Evolutionary conservation across 163 green algal genomes (phyloP), one percentile per base, ranked within the genome.

Genomic region (Chlamydomonas reinhardtii): DNA sequence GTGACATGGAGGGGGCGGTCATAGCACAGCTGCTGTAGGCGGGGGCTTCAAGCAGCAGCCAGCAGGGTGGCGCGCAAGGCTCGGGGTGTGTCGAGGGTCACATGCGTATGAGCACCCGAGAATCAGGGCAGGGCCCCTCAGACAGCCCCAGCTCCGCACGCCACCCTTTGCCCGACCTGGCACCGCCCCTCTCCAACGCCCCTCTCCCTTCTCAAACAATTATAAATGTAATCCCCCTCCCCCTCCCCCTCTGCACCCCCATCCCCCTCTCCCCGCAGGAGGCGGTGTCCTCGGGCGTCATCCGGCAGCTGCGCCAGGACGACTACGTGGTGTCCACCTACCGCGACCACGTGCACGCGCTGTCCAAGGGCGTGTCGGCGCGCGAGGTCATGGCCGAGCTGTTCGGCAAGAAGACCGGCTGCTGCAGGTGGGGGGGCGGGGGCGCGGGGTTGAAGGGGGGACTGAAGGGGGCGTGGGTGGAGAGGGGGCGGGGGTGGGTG

Each of bases 281-380:
- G 80, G 87, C 90, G 24, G 90, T 91, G 56, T 89, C 77, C 39
- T 71, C 79, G 15, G 87, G 86, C 52, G 84, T 96, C 31, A 95
- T 96, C 86, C 85, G 90, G 9, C 79, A 92, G 29, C 84, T 99
- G 87, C 91, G 95, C 64, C 91, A 94, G 73, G 94, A 98, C 89
- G 97, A 99, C 93, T 98, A 98, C 85, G 95, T 99, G 32, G 98
- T 94, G 91, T 99, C 96, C 68, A 99, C 97, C 34, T 99, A 99
- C 93, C 95, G 97, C 76, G 97, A 99, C 90, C 97, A 99, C 92
- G 97, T 99, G 81, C 97, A 99, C 90, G 97, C 97, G 4, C 90
- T 99, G 66, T 96, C 90, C 87, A 99, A 99, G 92, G 93, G 93
- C 76, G 94, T 98, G 62, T 82, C 89, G 1, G 80, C 93, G 11